phyloP scores from a whole-genome alignment of 78 protist species.

The Paulinella micropora region DNA sequence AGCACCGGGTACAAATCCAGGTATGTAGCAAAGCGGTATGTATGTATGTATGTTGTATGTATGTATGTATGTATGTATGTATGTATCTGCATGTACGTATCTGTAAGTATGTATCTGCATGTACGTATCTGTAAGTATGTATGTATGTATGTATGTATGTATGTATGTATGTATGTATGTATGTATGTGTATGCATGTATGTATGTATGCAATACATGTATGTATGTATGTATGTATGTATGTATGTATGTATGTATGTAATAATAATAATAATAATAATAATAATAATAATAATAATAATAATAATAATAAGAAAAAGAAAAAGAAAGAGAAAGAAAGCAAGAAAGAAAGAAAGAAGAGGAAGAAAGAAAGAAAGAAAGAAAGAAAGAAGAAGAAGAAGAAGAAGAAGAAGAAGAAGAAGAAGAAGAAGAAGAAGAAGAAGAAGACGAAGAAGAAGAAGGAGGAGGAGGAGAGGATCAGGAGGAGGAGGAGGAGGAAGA shows the following conservation, averaged over 20 bases:
- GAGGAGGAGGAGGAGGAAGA: no score
- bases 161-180: background rate
- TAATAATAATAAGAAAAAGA: background rate
- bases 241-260: background rate
- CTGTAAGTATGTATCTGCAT: background rate
- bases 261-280: background rate
- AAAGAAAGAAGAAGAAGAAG: no score
- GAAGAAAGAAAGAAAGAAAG: no score
- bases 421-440: no score
- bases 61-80: background rate
- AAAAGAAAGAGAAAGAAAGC: background rate
- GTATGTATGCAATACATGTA: background rate
- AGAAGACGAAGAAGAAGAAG: no score
- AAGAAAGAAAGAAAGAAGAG: no score
- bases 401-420: no score
- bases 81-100: background rate
- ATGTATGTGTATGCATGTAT: background rate
- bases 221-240: background rate
- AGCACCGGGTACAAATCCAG: no score
- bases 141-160: background rate
- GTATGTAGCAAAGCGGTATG: background rate
- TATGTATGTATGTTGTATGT: background rate
- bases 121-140: background rate
- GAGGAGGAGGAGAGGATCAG: no score
- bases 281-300: background rate